Percentiles rank a stretch among this genome's conserved stretches.
These are phyloP conservation scores for Calocera cornea DNA, from an alignment of 768 basidiomycete genomes.

Conservation along the genomic window DNA sequence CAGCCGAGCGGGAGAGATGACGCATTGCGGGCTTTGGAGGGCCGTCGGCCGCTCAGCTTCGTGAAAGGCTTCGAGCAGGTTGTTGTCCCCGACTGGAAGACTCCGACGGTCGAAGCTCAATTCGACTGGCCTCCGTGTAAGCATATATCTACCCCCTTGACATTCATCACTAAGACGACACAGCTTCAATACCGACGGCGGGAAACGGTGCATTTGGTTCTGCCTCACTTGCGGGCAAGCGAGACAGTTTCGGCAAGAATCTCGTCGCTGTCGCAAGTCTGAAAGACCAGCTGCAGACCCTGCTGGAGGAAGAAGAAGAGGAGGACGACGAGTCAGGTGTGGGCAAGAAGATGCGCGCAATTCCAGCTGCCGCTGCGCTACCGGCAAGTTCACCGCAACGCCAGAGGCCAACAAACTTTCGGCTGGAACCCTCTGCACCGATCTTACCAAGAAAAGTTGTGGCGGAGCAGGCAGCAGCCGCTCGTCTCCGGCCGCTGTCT, in stretches of 20 bases:
- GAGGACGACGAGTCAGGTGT: slow-evolving; percentile 45
- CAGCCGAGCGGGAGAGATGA: slow-evolving; percentile 63
- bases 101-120: slow-evolving; percentile 42
- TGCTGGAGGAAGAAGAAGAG: slow-evolving; percentile 78
- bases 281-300: slow-evolving; percentile 65
- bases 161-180: background rate
- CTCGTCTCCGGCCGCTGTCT: background rate
- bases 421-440: slow-evolving; percentile 9
- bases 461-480: background rate
- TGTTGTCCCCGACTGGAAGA: slow-evolving; percentile 60
- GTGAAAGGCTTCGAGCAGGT: slow-evolving; percentile 45
- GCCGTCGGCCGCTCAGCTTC: slow-evolving; percentile 31
- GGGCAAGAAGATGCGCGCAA: slow-evolving; percentile 15
- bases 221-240: slow-evolving; percentile 42
- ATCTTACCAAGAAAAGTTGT: slow-evolving; percentile 5
- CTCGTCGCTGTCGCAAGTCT: slow-evolving; percentile 45
- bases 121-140: slow-evolving; percentile 38
- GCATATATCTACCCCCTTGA: background rate
- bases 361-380: background rate
- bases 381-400: slow-evolving; percentile 9
- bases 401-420: slow-evolving; percentile 7
- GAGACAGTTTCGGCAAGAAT: slow-evolving; percentile 63
- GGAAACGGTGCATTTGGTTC: slow-evolving; percentile 5
- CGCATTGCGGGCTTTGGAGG: slow-evolving; percentile 79
- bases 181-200: background rate